Evolutionary conservation across 139 green algal species (phyloP).

Genomic region (Micractinium sp.): DNA sequence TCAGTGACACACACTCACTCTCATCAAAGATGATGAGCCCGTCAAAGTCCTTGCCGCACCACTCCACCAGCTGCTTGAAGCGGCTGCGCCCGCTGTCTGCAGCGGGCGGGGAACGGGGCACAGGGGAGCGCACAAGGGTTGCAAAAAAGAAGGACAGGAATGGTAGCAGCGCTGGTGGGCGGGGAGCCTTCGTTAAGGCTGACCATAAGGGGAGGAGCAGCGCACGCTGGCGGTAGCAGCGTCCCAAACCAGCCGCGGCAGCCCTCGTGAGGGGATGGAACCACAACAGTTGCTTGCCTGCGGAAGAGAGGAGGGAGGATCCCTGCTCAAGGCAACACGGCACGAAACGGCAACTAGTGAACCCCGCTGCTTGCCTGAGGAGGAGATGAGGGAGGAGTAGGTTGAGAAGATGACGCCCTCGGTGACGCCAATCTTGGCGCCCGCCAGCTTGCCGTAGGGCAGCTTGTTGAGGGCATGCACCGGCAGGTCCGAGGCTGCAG

Average conservation of each 20-base stretch:
- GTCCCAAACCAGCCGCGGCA: background rate
- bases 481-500: constrained; percentile 22
- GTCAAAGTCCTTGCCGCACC: constrained; percentile 73
- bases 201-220: no score
- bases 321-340: no score
- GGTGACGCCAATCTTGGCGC: constrained; percentile 50
- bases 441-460: constrained; percentile 55
- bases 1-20: constrained; percentile 26
- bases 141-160: no score
- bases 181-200: no score
- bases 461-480: constrained; percentile 42
- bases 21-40: constrained; percentile 85
- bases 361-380: background rate
- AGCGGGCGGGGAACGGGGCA: background rate
- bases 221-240: background rate
- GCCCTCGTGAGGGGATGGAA: background rate
- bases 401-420: constrained; percentile 88
- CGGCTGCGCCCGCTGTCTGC: constrained; percentile 22
- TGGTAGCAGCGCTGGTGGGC: no score
- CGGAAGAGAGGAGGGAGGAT: constrained; percentile 68
- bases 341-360: no score
- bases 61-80: constrained; percentile 74
- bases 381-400: constrained; percentile 80
- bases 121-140: no score
- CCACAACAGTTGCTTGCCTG: no score